Conservation (phyloP, 805 yeast genomes). For the Suhomyces prunicola region DNA sequence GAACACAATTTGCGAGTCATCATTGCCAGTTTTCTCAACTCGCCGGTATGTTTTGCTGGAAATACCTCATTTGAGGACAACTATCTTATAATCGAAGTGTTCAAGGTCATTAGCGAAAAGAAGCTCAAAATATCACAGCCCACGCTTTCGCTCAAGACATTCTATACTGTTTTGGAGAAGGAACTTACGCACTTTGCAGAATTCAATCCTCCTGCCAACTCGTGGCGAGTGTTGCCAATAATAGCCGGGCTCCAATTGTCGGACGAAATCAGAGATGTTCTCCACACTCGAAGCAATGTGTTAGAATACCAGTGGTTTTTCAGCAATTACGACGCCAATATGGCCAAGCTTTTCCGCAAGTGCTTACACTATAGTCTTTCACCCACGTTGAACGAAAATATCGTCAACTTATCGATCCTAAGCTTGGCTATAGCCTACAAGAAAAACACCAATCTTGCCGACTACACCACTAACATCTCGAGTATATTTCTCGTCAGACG, state of each 20-base stretch:
- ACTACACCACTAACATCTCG: conserved; percentile 18
- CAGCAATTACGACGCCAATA: conserved; percentile 30
- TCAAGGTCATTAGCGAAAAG: conserved; percentile 42
- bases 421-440: conserved; percentile 32
- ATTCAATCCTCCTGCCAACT: conserved; percentile 25
- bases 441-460: conserved; percentile 19
- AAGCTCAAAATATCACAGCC: conserved; percentile 49
- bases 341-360: conserved; percentile 25
- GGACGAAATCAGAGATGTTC: conserved; percentile 29
- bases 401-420: conserved; percentile 29
- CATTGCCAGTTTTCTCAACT: conserved; percentile 42
- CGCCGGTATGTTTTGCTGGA: conserved; percentile 33
- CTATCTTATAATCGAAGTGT: conserved; percentile 46
- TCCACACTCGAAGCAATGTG: conserved; percentile 25
- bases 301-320: conserved; percentile 33
- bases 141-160: conserved; percentile 41
- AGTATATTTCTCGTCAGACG: conserved; percentile 16
- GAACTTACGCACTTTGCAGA: conserved; percentile 32
- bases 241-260: conserved; percentile 45
- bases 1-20: conserved; percentile 45
- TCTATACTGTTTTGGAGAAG: conserved; percentile 36
- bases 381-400: conserved; percentile 17
- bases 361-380: conserved; percentile 24
- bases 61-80: conserved; percentile 22
- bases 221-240: conserved; percentile 49